Evolutionary conservation across 2,329 filamentous ascomycete genomes (phyloP).

Genomic region (Paraphoma sp.): DNA sequence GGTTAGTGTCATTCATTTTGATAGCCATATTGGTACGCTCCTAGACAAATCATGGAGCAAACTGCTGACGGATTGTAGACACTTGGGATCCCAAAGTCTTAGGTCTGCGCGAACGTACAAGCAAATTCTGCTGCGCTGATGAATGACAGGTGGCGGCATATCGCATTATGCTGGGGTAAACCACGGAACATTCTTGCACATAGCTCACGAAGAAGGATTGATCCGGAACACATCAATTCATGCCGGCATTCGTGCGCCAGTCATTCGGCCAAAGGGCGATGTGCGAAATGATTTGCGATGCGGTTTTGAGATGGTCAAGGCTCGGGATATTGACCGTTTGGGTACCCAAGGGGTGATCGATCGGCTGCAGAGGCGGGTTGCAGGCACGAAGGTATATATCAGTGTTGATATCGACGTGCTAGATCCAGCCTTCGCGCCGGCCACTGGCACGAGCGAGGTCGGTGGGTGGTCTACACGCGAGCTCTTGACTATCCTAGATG

Average conservation of each 20-base stretch:
- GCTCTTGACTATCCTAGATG: constrained; percentile 64
- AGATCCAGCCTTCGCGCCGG: constrained; percentile 62
- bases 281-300: constrained; percentile 64
- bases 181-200: constrained; percentile 68
- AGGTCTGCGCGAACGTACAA: constrained; percentile 40
- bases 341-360: constrained; percentile 57
- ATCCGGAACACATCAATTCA: constrained; percentile 66
- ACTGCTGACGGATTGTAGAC: constrained; percentile 37
- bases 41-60: constrained; percentile 16
- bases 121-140: constrained; percentile 6
- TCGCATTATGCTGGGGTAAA: constrained; percentile 67
- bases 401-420: constrained; percentile 64
- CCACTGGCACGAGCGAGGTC: constrained; percentile 66
- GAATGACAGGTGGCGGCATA: constrained; percentile 59
- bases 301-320: constrained; percentile 64
- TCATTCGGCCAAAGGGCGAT: constrained; percentile 58
- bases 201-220: constrained; percentile 67
- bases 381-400: constrained; percentile 62
- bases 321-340: constrained; percentile 61
- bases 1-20: constrained; percentile 65
- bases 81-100: constrained; percentile 64
- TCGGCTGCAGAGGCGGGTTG: constrained; percentile 58
- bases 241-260: constrained; percentile 66
- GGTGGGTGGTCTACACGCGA: constrained; percentile 69
- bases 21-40: constrained; percentile 56